These are phyloP conservation scores for Trichocomaceae sp. DNA, from an alignment of 2,329 filamentous ascomycete genomes.

Conservation along the genomic window DNA sequence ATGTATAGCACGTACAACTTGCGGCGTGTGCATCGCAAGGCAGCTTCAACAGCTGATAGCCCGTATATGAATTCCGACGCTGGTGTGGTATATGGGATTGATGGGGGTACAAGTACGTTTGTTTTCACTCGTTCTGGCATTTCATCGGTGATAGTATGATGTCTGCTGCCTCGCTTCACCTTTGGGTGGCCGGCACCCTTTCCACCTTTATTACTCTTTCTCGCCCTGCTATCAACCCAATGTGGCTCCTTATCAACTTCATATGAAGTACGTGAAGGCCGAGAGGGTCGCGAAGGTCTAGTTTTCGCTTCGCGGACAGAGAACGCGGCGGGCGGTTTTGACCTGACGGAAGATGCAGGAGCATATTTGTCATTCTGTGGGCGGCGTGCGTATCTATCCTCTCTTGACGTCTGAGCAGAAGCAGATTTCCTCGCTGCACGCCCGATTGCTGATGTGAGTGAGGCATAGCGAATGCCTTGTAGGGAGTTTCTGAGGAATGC, in stretches of 20 bases:
- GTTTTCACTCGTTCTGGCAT: conserved; percentile 29
- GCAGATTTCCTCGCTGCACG: conserved; percentile 53
- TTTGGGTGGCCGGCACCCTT: conserved; percentile 4
- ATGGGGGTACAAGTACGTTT: conserved; percentile 32
- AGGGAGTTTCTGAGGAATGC: conserved; percentile 11
- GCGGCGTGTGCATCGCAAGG: conserved; percentile 61
- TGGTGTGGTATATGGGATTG: conserved; percentile 68
- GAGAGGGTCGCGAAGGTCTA: not conserved
- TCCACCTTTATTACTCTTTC: not conserved
- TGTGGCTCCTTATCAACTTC: not conserved
- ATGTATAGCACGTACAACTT: conserved; percentile 82
- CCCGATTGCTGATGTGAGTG: conserved; percentile 63
- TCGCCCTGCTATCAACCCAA: not conserved
- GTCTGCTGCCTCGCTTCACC: conserved; percentile 9
- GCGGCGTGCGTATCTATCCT: not conserved
- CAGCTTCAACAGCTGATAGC: conserved; percentile 70
- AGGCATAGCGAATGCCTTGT: conserved; percentile 40
- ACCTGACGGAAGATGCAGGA: not conserved
- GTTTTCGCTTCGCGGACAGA: not conserved
- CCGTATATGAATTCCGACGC: conserved; percentile 92
- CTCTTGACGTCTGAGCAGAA: conserved; percentile 7
- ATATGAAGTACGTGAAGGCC: too few species aligned
- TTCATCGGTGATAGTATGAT: conserved; percentile 17
- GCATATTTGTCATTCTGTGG: not conserved
- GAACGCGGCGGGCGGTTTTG: not conserved